Conservation (phyloP, 352 stramenopile species). For the Phytophthora pisi region DNA sequence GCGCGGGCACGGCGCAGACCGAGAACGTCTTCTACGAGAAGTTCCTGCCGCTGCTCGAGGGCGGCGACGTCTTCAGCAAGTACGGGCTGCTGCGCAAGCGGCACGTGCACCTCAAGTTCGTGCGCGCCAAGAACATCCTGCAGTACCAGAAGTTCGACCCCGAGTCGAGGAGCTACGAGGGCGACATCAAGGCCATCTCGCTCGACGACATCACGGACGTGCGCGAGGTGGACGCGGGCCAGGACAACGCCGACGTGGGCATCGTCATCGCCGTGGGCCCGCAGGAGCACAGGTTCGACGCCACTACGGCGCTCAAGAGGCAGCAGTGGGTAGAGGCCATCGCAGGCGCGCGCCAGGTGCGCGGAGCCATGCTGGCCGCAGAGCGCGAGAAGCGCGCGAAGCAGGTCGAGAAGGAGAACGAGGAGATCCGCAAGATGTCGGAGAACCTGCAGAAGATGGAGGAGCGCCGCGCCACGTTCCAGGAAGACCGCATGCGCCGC, state of each 20-base stretch:
- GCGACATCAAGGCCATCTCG: slow-evolving; percentile 68
- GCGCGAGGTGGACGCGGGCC: slow-evolving; percentile 46
- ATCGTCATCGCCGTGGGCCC: slow-evolving; percentile 55
- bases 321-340: slow-evolving; percentile 71
- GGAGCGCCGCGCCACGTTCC: slow-evolving; percentile 67
- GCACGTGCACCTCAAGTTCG: slow-evolving; percentile 58
- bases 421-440: slow-evolving; percentile 60
- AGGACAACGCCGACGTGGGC: slow-evolving; percentile 59
- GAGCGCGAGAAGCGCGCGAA: slow-evolving; percentile 65
- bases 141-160: slow-evolving; percentile 77
- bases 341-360: slow-evolving; percentile 49
- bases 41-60: slow-evolving; percentile 63
- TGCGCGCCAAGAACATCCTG: slow-evolving; percentile 66
- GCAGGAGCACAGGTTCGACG: slow-evolving; percentile 69
- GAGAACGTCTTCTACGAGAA: slow-evolving; percentile 78
- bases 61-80: slow-evolving; percentile 71
- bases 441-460: slow-evolving; percentile 58
- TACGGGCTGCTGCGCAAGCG: slow-evolving; percentile 68
- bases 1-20: slow-evolving; percentile 40
- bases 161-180: slow-evolving; percentile 49
- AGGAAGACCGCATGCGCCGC: slow-evolving; percentile 65
- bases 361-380: slow-evolving; percentile 43
- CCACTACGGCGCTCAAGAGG: slow-evolving; percentile 45
- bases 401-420: slow-evolving; percentile 62
- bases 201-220: slow-evolving; percentile 68